Evolutionary conservation across 345 rosid species (phyloP).

Genomic region (Salix arbutifolia): DNA sequence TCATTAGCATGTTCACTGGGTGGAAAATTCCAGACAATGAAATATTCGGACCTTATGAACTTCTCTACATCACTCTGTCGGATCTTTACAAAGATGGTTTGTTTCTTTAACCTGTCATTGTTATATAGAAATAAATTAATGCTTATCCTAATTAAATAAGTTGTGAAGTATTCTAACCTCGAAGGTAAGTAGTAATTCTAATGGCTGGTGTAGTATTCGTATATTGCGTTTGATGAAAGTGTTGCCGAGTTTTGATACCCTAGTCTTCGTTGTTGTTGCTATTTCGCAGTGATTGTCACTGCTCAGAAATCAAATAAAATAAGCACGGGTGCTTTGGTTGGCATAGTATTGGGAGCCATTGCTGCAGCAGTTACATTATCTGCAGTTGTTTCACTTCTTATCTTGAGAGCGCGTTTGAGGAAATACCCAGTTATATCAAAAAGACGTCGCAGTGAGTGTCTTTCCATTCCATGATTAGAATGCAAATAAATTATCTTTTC

Average conservation of each 20-base stretch:
- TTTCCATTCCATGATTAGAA: neutral
- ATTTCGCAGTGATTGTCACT: slow-evolving; percentile 34
- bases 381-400: slow-evolving; percentile 59
- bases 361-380: slow-evolving; percentile 68
- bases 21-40: slow-evolving; percentile 68
- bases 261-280: slow-evolving; percentile 7
- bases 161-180: neutral
- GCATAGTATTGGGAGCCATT: slow-evolving; percentile 60
- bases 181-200: neutral
- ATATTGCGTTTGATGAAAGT: neutral
- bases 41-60: slow-evolving; percentile 89
- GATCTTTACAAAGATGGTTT: slow-evolving; percentile 60
- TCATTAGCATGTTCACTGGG: slow-evolving; percentile 58
- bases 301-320: slow-evolving; percentile 41
- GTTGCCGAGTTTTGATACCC: neutral
- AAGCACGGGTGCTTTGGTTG: slow-evolving; percentile 59
- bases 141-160: neutral
- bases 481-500: neutral
- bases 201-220: neutral
- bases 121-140: neutral
- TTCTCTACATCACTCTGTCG: slow-evolving; percentile 57
- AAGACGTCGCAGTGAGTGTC: slow-evolving; percentile 55
- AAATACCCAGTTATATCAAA: slow-evolving; percentile 41
- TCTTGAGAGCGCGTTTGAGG: slow-evolving; percentile 46
- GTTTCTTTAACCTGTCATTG: slow-evolving; percentile 27